Percentiles rank a stretch among this genome's conserved stretches.
Conservation (phyloP, 1,284 basidiomycete species). For the Puccinia sorghi region DNA sequence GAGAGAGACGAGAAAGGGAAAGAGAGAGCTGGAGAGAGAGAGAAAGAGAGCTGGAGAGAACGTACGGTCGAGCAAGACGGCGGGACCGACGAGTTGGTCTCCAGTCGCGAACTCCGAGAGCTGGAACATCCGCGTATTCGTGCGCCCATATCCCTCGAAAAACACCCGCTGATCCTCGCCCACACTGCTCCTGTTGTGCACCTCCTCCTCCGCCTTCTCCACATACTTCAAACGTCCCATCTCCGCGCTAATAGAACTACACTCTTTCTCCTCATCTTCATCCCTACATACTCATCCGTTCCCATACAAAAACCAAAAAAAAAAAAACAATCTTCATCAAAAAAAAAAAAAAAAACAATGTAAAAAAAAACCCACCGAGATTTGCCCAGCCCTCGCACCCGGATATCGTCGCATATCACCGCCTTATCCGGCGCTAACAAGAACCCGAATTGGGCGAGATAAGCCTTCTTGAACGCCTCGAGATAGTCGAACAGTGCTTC, state of each 20-base stretch:
- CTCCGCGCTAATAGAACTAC: too few relatives aligned
- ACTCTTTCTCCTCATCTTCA: too few relatives aligned
- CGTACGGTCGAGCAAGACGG: conserved; percentile 43
- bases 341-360: too few relatives aligned
- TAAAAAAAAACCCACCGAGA: too few relatives aligned
- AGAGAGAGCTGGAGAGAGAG: too few relatives aligned
- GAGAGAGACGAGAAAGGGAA: too few relatives aligned
- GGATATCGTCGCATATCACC: conserved; percentile 44
- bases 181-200: background rate
- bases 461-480: conserved; percentile 13
- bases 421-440: conserved; percentile 15
- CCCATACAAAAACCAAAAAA: too few relatives aligned
- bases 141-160: conserved; percentile 26
- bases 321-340: too few relatives aligned
- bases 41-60: background rate
- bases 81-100: conserved; percentile 31
- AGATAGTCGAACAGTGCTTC: conserved; percentile 23
- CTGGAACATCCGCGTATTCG: conserved; percentile 8
- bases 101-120: background rate
- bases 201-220: background rate
- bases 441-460: conserved; percentile 44
- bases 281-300: too few relatives aligned
- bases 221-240: background rate
- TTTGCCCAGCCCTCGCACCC: conserved; percentile 46
- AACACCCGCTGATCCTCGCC: background rate